A percentile compares a stretch with the other conserved stretches of the same genome.
These are phyloP conservation scores for Gonapodya sp. DNA, from an alignment of 192 early-diverging fungal species.

Conservation along the genomic window DNA sequence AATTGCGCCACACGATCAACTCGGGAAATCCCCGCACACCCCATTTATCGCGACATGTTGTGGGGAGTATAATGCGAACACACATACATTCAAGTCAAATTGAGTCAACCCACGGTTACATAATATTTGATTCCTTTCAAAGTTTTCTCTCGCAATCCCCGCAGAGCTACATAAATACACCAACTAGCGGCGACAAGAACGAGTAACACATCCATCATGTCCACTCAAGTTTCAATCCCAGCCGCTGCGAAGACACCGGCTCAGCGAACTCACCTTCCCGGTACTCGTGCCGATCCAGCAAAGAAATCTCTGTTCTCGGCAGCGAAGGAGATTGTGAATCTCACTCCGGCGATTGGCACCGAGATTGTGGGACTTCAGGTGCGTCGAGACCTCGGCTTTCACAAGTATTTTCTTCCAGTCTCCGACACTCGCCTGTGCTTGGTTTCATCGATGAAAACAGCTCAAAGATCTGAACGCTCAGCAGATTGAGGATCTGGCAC, in stretches of 20 bases:
- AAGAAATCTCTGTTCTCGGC: slow-evolving; percentile 43
- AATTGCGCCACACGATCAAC: too few relatives aligned
- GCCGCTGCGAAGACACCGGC: neutral
- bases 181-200: neutral
- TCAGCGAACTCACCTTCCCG: neutral
- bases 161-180: neutral
- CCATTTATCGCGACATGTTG: neutral
- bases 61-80: neutral
- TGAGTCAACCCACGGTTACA: neutral
- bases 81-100: neutral
- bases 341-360: slow-evolving; percentile 50
- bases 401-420: neutral
- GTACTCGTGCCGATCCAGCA: slow-evolving; percentile 34
- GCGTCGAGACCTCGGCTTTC: neutral
- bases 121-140: neutral
- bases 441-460: neutral
- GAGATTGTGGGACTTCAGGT: slow-evolving; percentile 51
- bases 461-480: slow-evolving; percentile 45
- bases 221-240: neutral
- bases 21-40: too few relatives aligned
- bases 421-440: neutral
- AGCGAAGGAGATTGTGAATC: slow-evolving; percentile 41
- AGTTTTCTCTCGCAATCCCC: neutral
- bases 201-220: neutral
- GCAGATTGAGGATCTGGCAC: slow-evolving; percentile 50